A percentile compares a stretch with the other conserved stretches of the same genome.
Evolutionary conservation across 768 basidiomycete species (phyloP).

Genomic region (Leccinum broughii): DNA sequence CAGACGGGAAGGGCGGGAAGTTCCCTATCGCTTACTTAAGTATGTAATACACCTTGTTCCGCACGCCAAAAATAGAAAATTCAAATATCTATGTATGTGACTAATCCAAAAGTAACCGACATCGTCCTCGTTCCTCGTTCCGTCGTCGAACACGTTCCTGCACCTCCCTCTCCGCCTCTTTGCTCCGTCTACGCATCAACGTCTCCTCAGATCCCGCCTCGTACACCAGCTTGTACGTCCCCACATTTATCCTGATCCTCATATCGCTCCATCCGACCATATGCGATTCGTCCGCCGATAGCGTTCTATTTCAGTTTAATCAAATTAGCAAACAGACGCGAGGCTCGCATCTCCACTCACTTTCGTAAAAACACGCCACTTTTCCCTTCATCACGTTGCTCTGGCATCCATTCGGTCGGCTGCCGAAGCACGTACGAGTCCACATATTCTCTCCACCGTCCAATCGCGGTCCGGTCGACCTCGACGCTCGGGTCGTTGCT

Average conservation of each 20-base stretch:
- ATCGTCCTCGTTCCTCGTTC: constrained; percentile 58
- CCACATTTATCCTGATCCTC: constrained; percentile 54
- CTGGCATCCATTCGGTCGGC: constrained; percentile 70
- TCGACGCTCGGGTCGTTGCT: constrained; percentile 64
- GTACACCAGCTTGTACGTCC: constrained; percentile 70
- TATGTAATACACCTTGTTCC: constrained; percentile 18
- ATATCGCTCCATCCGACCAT: constrained; percentile 19
- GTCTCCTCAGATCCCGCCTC: constrained; percentile 65
- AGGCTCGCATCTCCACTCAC: constrained; percentile 39
- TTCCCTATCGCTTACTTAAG: constrained; percentile 19
- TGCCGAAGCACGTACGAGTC: constrained; percentile 70
- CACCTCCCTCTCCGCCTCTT: constrained; percentile 37
- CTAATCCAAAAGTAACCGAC: constrained; percentile 34
- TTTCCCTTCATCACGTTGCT: constrained; percentile 35
- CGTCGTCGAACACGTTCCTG: constrained; percentile 43
- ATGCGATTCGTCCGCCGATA: constrained; percentile 37
- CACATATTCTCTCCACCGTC: constrained; percentile 74
- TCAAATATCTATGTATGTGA: background rate
- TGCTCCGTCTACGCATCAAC: constrained; percentile 39
- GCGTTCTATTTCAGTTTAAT: constrained; percentile 50
- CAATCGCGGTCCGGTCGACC: constrained; percentile 46
- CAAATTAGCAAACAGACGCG: constrained; percentile 20
- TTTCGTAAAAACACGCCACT: constrained; percentile 55
- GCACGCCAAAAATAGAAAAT: constrained; percentile 19
- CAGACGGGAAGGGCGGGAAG: constrained; percentile 11